Base-by-base conservation (phyloP, 345 rosid genomes). In the Eucalyptus sideroxylon region DNA sequence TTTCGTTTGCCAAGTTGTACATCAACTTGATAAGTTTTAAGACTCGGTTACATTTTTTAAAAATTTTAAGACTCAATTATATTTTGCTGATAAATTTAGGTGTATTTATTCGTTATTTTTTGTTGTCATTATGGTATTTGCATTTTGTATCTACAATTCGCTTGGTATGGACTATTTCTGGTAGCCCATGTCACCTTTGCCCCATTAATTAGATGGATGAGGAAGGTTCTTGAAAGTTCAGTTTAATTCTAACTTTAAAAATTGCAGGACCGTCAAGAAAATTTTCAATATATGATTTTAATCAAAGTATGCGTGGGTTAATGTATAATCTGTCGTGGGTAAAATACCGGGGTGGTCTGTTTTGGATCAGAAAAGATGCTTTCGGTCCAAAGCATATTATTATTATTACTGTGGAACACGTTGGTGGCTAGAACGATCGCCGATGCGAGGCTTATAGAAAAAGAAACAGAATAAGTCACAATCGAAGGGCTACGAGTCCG, bases 1-100 rank as follows among this genome's bases (percentile, higher is more conserved):
- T 51, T 51, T 51, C 0, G 0, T 51, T 51, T 51, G 21, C 1
- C 21, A 51, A 51, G 21, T 51, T 51, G 21, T 55, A 55, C 2
- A 55, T 23, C 5, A 55, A 21, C 11, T 55, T 55, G 26, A 21
- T 9, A 55, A 55, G 26, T 21, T 55, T 55, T 17, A 21, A 17
- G 2, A 55, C 5, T 55, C 0, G 0, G 21, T 55, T 55, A 21
- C 2, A 55, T 7, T 17, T 53, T 55, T 55, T 4, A 11, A 55
- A 55, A 55, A 9, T 55, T 8, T 53, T 53, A 53, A 2, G 1
- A 53, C 4, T 55, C 5, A 55, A 55, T 55, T 55, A 21, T 1
- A 55, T 19, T 55, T 55, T 21, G 5, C 5, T 8, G 24, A 55
- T 55, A 21, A 55, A 23, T 19, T 53, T 55, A 55, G 4, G 26